These are phyloP conservation scores for Colletotrichum sp. DNA, from an alignment of 2,329 filamentous ascomycete genomes.

Conservation along the genomic window DNA sequence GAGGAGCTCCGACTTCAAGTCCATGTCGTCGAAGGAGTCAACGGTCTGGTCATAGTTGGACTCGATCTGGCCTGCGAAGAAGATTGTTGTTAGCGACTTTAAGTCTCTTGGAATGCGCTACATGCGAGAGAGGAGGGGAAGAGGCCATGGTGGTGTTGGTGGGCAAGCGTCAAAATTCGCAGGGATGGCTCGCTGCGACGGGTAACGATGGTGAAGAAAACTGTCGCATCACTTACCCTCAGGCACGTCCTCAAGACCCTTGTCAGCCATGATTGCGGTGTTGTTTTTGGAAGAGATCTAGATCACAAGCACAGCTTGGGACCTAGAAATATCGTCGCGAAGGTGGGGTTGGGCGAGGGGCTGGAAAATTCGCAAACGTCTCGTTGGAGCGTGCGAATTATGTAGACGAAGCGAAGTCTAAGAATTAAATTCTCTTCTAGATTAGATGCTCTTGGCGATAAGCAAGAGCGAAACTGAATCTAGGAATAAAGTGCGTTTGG, in stretches of 20 bases:
- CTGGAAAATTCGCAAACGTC: constrained; percentile 41
- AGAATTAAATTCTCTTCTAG: constrained; percentile 42
- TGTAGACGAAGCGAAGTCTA: constrained; percentile 30
- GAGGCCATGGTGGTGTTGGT: constrained; percentile 2
- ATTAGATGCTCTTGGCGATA: constrained; percentile 50
- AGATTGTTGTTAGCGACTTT: constrained; percentile 22
- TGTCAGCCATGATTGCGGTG: constrained; percentile 98
- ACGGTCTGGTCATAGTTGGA: constrained; percentile 99
- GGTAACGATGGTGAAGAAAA: background rate
- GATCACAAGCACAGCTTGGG: constrained; percentile 82
- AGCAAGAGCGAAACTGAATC: constrained; percentile 45
- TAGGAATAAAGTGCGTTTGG: constrained; percentile 38
- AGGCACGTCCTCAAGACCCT: constrained; percentile 97
- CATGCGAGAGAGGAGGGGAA: background rate
- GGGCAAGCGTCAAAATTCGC: background rate
- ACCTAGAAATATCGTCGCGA: constrained; percentile 57
- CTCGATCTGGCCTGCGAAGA: constrained; percentile 87
- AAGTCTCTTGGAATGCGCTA: background rate
- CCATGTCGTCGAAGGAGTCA: constrained; percentile 99
- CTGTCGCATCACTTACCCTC: constrained; percentile 58
- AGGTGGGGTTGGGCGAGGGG: constrained; percentile 30
- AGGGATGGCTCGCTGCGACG: background rate
- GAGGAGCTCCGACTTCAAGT: constrained; percentile 94
- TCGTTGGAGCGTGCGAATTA: constrained; percentile 18
- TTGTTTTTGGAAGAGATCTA: constrained; percentile 58